Evolutionary conservation across 164 flowering plant genomes (phyloP), one percentile per base, ranked within the genome.

Genomic region (Dillenia turbinata): DNA sequence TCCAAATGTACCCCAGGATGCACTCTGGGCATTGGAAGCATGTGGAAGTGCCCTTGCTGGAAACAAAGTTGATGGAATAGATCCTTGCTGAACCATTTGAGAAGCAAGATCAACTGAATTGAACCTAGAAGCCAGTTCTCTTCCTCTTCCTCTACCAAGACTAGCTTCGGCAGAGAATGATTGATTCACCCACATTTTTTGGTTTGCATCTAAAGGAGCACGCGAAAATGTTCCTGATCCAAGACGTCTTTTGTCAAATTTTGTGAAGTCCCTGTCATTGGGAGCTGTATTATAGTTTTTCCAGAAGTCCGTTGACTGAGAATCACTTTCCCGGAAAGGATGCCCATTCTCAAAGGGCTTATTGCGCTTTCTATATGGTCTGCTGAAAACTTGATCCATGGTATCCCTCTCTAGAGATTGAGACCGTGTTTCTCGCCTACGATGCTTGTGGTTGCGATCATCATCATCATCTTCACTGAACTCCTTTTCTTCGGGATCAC

Each of bases 391-490:
- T 54, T 68, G 82, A 43, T 83, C 90, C 12, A 61, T 61, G 51
- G 69, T 47, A 74, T 84, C 89, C 69, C 77, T 78, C 59, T 89
- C 99, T 53, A 70, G 70, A 64, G 90, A 89, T 56, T 83, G 81
- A 59, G 95, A 81, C 61, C 68, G 80, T 22, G 80, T 69, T 47
- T 89, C 97, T 66, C 84, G 67, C 66, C 90, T 82, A 13, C 95
- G 91, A 74, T 90, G 98, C 81, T 93, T 93, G 72, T 89, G 98
- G 69, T 91, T 94, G 68, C 93, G 92, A 66, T 91, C 96, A 74
- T 87, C 96, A 69, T 94, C 98, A 59, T 91, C 96, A 57, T 90
- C 96, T 67, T 88, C 95, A 69, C 84, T 91, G 62, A 89, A 58
- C 67, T 89, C 97, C 70, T 86, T 86, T 63, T 93, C 94, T 62